Evolutionary conservation across 2,329 filamentous ascomycete species (phyloP).

Genomic region (Colletotrichum horii): DNA sequence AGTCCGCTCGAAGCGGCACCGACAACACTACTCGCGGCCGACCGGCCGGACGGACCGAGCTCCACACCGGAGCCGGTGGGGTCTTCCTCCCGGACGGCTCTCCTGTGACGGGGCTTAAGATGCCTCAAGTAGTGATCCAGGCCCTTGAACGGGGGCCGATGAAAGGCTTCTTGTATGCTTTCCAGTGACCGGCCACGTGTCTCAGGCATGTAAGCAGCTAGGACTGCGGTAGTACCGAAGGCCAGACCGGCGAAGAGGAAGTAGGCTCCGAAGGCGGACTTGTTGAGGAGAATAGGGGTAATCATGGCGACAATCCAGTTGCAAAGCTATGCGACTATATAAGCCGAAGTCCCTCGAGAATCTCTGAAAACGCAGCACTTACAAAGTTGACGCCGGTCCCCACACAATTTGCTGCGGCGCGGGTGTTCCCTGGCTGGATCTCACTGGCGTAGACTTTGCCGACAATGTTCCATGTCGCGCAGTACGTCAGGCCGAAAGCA

Average conservation of each 20-base stretch:
- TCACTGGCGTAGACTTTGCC: constrained; percentile 63
- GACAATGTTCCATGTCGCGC: constrained; percentile 57
- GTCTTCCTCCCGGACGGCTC: neutral
- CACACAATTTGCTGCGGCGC: constrained; percentile 58
- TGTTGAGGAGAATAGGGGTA: constrained; percentile 44
- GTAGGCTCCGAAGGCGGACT: constrained; percentile 46
- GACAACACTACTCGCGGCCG: neutral
- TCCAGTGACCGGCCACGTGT: constrained; percentile 46
- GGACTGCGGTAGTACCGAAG: constrained; percentile 27
- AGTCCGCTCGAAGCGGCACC: neutral
- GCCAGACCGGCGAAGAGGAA: constrained; percentile 49
- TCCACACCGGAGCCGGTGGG: neutral
- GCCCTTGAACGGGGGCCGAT: neutral
- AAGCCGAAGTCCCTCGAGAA: neutral
- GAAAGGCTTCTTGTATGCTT: constrained; percentile 45
- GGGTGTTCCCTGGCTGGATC: constrained; percentile 58
- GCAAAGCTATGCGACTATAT: constrained; percentile 30
- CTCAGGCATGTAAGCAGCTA: constrained; percentile 33
- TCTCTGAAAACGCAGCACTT: neutral
- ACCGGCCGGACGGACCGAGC: neutral
- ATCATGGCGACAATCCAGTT: constrained; percentile 52
- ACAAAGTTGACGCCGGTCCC: constrained; percentile 38
- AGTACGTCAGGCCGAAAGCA: constrained; percentile 51
- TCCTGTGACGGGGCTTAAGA: neutral
- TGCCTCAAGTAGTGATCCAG: neutral